Evolutionary conservation across 768 basidiomycete genomes (phyloP).

Genomic region (Hemileccinum impolitum): DNA sequence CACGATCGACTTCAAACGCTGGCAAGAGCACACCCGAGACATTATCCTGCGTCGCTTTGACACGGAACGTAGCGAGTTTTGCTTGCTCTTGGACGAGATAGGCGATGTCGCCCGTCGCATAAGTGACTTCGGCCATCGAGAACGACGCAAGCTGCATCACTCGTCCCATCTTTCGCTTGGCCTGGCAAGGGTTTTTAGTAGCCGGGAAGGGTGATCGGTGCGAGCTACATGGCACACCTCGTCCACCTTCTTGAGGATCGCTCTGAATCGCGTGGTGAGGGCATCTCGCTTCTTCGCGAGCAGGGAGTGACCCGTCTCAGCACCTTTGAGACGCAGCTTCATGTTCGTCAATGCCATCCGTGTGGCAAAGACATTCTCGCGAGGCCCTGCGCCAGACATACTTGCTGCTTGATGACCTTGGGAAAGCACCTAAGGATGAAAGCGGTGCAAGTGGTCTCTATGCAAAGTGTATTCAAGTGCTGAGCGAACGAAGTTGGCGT

Average conservation of each 20-base stretch:
- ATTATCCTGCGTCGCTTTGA: slow-evolving; percentile 95
- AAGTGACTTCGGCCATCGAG: slow-evolving; percentile 98
- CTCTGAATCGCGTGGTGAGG: slow-evolving; percentile 88
- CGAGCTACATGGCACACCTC: slow-evolving; percentile 59
- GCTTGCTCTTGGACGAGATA: slow-evolving; percentile 98
- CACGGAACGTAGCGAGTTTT: slow-evolving; percentile 85
- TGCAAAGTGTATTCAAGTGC: too few species aligned
- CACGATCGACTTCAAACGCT: slow-evolving; percentile 89
- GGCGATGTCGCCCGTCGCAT: slow-evolving; percentile 94
- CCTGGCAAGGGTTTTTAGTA: slow-evolving; percentile 48
- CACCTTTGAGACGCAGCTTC: slow-evolving; percentile 83
- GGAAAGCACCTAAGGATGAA: neutral
- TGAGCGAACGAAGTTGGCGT: too few species aligned
- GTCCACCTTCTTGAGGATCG: slow-evolving; percentile 95
- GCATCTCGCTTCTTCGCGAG: slow-evolving; percentile 99
- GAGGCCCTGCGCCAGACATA: slow-evolving; percentile 88
- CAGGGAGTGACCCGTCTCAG: slow-evolving; percentile 92
- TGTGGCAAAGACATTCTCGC: slow-evolving; percentile 95
- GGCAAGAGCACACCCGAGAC: slow-evolving; percentile 96
- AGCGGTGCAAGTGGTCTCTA: too few species aligned
- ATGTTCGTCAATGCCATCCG: slow-evolving; percentile 97
- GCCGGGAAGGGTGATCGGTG: neutral
- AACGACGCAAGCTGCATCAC: slow-evolving; percentile 99
- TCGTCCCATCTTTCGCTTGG: slow-evolving; percentile 97
- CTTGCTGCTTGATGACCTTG: slow-evolving; percentile 12